Evolutionary conservation across 495 filamentous ascomycete genomes (phyloP), one percentile per base, ranked within the genome.

Genomic region (Penicillium paxilli): DNA sequence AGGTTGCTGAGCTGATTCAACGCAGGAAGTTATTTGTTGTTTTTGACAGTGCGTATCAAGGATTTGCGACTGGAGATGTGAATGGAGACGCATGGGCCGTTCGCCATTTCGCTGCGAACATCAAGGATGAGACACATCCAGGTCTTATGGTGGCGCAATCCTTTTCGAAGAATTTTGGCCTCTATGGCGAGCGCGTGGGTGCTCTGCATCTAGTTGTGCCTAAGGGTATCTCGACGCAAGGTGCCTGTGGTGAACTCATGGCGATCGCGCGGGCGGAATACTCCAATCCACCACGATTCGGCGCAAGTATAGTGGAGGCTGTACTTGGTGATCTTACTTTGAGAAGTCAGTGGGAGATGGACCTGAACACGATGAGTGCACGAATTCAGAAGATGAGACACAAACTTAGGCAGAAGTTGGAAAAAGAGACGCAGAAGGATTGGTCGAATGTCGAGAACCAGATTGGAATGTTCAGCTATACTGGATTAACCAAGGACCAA

Each of bases 21-120:
- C 14, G 52, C 10, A 74, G 65, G 32, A 45, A 51, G 7, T 62
- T 74, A 6, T 65, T 80, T 46, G 58, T 64, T 1, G 54, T 80
- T 17, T 76, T 80, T 44, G 76, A 80, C 47, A 63, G 54, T 25
- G 76, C 76, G 1, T 78, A 78, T 33, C 74, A 73, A 46, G 76
- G 76, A 0, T 75, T 80, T 49, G 73, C 70, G 5, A 67, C 72
- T 1, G 76, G 76, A 0, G 49, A 67, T 49, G 48, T 67, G 4
- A 64, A 73, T 17, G 46, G 57, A 17, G 76, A 80, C 51, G 70
- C 68, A 4, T 76, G 71, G 71, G 55, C 71, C 1, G 61, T 77
- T 21, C 67, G 71, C 3, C 51, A 74, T 38, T 80, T 75, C 55
- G 7, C 11, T 14, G 12, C n/a, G 20, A n/a, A 14, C 14, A 5